phyloP scores from a whole-genome alignment of 192 early-diverging fungal genomes.

The Chytriomyces confervae region DNA sequence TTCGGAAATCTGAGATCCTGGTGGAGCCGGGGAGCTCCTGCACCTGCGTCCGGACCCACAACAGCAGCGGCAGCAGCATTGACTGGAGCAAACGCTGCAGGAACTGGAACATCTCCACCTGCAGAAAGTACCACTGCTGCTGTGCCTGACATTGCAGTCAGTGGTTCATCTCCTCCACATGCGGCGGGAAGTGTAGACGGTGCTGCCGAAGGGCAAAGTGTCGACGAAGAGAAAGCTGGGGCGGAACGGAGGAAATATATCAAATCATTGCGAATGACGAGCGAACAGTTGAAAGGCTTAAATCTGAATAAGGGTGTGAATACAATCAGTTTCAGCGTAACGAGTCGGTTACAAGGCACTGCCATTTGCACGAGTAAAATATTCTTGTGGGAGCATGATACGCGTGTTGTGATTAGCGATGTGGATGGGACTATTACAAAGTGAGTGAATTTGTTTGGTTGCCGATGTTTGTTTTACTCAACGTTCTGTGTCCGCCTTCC shows the following conservation, averaged over 20 bases:
- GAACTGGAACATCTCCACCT: neutral
- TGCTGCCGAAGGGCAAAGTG: neutral
- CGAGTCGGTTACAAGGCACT: slow-evolving; percentile 75
- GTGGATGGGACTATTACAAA: slow-evolving; percentile 99
- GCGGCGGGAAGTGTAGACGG: neutral
- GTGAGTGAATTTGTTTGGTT: slow-evolving; percentile 32
- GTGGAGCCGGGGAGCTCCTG: slow-evolving; percentile 37
- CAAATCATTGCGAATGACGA: slow-evolving; percentile 90
- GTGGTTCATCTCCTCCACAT: no score
- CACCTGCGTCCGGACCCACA: neutral
- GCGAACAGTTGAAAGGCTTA: slow-evolving; percentile 84
- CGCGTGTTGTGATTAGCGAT: slow-evolving; percentile 93
- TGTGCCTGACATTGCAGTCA: neutral
- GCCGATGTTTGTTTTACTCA: slow-evolving; percentile 18
- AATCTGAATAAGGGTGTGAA: slow-evolving; percentile 86
- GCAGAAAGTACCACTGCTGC: slow-evolving; percentile 1
- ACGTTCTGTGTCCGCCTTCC: slow-evolving; percentile 9
- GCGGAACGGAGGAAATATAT: neutral
- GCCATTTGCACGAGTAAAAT: slow-evolving; percentile 85
- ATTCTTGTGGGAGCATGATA: slow-evolving; percentile 83
- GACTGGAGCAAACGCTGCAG: neutral
- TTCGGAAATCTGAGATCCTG: slow-evolving; percentile 41
- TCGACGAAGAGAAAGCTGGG: neutral
- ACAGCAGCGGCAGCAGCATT: neutral
- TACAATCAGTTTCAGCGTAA: slow-evolving; percentile 86